These are phyloP conservation scores for Lactifluus subvellereus DNA, from an alignment of 768 basidiomycete genomes.

Conservation along the genomic window DNA sequence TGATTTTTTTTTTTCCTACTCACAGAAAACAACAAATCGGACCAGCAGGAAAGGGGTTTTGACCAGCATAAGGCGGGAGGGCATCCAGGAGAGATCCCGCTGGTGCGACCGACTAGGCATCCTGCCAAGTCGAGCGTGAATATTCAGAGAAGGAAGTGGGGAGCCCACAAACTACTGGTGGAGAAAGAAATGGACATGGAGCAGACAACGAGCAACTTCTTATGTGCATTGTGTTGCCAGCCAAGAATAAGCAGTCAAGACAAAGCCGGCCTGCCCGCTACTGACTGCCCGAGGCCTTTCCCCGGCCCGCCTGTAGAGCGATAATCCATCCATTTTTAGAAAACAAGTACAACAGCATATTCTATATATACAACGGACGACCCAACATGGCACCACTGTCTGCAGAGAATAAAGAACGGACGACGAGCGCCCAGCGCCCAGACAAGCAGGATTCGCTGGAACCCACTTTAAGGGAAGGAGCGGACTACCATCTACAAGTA, in stretches of 20 bases:
- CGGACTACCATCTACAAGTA: not conserved
- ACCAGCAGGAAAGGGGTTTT: conserved; percentile 49
- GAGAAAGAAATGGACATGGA: not conserved
- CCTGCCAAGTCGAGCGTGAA: not conserved
- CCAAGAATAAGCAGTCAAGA: not conserved
- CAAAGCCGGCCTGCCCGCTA: not conserved
- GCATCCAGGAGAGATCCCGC: not conserved
- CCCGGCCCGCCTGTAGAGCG: not conserved
- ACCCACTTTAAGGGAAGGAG: not conserved
- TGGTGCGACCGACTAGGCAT: not conserved
- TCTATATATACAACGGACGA: not conserved
- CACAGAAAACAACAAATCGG: conserved; percentile 48
- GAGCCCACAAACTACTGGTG: not conserved
- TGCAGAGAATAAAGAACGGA: conserved; percentile 5
- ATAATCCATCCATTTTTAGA: not conserved
- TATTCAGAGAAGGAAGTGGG: not conserved
- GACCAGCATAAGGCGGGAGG: conserved; percentile 27
- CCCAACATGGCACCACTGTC: not conserved
- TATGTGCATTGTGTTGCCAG: not conserved
- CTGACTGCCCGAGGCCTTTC: no score
- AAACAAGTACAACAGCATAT: not conserved
- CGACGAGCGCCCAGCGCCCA: conserved; percentile 16
- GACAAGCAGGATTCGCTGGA: not conserved
- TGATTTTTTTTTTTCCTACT: conserved; percentile 34
- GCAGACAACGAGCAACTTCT: not conserved